Percentiles rank a stretch among this genome's conserved stretches.
These are phyloP conservation scores for Candida awuae DNA, from an alignment of 805 yeast genomes.

Conservation along the genomic window DNA sequence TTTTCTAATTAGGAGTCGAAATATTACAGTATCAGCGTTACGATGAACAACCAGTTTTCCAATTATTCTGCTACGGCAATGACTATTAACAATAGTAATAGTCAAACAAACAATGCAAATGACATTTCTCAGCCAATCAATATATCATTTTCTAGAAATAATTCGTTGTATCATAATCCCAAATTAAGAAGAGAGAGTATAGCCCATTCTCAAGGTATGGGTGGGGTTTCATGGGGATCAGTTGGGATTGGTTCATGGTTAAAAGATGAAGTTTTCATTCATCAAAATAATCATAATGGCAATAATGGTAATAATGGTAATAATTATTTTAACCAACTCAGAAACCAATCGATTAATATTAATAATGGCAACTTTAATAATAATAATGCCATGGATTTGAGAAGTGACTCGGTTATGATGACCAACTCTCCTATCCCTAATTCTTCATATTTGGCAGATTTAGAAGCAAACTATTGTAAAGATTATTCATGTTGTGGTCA, in stretches of 20 bases:
- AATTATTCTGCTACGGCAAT: slow-evolving; percentile 20
- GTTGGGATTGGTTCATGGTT: slow-evolving; percentile 93
- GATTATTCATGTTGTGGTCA: slow-evolving; percentile 97
- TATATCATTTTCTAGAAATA: slow-evolving; percentile 29
- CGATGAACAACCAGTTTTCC: neutral
- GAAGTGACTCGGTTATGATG: slow-evolving; percentile 25
- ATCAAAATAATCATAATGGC: slow-evolving; percentile 4
- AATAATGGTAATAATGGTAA: slow-evolving; percentile 15
- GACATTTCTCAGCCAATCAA: slow-evolving; percentile 32
- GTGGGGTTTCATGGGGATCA: slow-evolving; percentile 97
- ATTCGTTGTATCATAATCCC: slow-evolving; percentile 34
- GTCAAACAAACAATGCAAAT: neutral
- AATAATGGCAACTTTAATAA: slow-evolving; percentile 15
- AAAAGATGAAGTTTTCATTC: slow-evolving; percentile 80
- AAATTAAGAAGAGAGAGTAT: slow-evolving; percentile 78
- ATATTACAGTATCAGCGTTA: neutral
- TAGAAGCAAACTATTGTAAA: slow-evolving; percentile 93
- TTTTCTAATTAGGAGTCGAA: too few species aligned
- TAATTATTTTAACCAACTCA: slow-evolving; percentile 9
- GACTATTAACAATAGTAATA: slow-evolving; percentile 17
- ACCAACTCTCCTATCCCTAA: slow-evolving; percentile 55
- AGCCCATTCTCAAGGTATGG: slow-evolving; percentile 96
- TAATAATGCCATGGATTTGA: slow-evolving; percentile 20
- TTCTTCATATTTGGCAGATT: slow-evolving; percentile 78
- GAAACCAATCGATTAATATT: slow-evolving; percentile 15